Evolutionary conservation across 495 filamentous ascomycete genomes (phyloP).

Genomic region (Lasiosphaeriaceae sp.): DNA sequence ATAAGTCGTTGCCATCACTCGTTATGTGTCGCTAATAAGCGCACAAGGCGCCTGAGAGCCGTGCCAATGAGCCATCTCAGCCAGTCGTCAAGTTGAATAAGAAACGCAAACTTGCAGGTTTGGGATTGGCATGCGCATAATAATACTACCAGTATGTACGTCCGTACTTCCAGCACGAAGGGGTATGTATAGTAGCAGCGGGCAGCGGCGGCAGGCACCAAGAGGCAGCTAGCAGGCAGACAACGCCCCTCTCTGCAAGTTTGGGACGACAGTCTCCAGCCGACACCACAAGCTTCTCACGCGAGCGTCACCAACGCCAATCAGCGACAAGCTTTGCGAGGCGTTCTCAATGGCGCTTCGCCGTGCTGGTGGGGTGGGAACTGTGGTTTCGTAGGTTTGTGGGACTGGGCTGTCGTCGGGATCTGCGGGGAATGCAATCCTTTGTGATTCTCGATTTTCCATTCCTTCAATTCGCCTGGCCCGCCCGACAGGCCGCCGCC

Average conservation of each 20-base stretch:
- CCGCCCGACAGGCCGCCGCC: neutral
- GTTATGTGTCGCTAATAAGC: slow-evolving; percentile 18
- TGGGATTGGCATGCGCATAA: neutral
- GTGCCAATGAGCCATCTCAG: slow-evolving; percentile 19
- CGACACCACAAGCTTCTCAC: slow-evolving; percentile 5
- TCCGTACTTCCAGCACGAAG: too few relatives aligned
- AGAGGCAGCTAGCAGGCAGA: neutral
- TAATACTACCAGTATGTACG: too few relatives aligned
- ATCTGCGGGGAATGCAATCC: neutral
- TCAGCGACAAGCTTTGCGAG: slow-evolving; percentile 9
- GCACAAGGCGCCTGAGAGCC: slow-evolving; percentile 27
- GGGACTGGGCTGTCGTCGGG: neutral
- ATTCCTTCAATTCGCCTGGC: neutral
- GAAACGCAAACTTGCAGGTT: neutral
- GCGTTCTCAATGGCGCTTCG: neutral
- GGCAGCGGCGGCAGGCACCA: neutral
- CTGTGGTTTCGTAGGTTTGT: too few relatives aligned
- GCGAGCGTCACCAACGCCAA: slow-evolving; percentile 18
- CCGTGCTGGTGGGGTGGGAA: neutral
- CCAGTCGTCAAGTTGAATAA: slow-evolving; percentile 11
- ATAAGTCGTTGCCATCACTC: slow-evolving; percentile 16
- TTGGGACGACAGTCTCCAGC: neutral
- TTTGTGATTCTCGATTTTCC: neutral
- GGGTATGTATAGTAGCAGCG: too few relatives aligned
- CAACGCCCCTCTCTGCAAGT: neutral